These are phyloP conservation scores for Rhodotorula sphaerocarpa DNA, from an alignment of 768 basidiomycete species.

Conservation along the genomic window DNA sequence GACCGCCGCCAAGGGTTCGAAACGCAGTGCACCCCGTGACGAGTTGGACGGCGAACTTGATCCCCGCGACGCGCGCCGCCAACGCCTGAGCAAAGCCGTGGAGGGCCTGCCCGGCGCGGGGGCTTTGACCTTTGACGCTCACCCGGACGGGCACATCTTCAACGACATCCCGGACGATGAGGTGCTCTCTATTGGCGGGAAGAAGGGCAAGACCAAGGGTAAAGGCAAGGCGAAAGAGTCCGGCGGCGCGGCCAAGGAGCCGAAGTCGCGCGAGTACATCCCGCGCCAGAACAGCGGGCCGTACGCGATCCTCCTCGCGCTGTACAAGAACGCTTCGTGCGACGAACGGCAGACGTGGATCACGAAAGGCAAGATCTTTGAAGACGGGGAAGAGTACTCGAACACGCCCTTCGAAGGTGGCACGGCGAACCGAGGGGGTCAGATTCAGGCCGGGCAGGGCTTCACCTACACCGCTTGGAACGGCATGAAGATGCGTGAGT, in stretches of 20 bases:
- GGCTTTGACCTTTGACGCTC: neutral
- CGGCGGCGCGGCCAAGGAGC: neutral
- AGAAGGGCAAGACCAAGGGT: neutral
- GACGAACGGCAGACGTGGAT: conserved; percentile 9
- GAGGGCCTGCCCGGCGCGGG: neutral
- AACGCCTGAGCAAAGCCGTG: neutral
- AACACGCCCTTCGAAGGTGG: conserved; percentile 16
- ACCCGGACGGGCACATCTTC: conserved; percentile 9
- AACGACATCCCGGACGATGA: neutral
- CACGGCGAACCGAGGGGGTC: neutral
- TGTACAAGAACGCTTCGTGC: conserved; percentile 16
- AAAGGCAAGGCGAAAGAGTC: conserved; percentile 7
- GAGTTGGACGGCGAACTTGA: conserved; percentile 2
- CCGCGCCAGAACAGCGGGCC: conserved; percentile 16
- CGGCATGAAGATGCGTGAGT: conserved; percentile 16
- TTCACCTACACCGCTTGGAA: conserved; percentile 24
- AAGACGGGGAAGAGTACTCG: neutral
- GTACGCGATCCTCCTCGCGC: conserved; percentile 30
- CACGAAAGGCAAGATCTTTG: conserved; percentile 8
- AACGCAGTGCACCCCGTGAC: conserved; percentile 1
- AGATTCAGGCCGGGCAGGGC: neutral
- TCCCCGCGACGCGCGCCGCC: conserved; percentile 8
- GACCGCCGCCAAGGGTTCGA: neutral
- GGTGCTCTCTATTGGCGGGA: neutral
- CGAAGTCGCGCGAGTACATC: conserved; percentile 19